Evolutionary conservation across 2,329 filamentous ascomycete genomes (phyloP), one percentile per base, ranked within the genome.

Genomic region (Cordyceps farinosa): DNA sequence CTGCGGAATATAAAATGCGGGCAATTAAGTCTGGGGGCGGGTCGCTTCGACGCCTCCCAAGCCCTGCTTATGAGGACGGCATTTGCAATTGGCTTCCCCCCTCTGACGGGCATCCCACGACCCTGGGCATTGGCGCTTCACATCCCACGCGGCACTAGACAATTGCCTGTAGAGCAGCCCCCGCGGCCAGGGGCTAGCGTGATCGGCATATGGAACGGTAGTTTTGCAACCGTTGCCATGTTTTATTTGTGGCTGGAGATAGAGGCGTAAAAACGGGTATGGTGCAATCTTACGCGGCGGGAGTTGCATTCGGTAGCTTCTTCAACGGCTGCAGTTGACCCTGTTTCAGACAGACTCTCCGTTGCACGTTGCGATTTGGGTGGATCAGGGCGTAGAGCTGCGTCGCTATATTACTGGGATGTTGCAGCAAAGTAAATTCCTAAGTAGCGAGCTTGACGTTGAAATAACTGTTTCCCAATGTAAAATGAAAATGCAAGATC

Each of bases 121-220:
- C n/a, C 29, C 17, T 36, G 11, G 5, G 42, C 30, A 29, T 36
- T 22, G 11, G 17, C n/a, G 40, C 42, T 22, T 45, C 15, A 45
- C 15, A 45, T 45, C n/a, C 42, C 15, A 22, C 42, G 17, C 42
- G 27, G 42, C 15, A 17, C 30, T 11, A 9, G 48, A 48, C 45
- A 51, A 32, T 13, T 32, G 17, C 30, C 17, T 51, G 30, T 17
- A 13, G 7, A 9, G 3, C 42, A 45, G 22, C 32, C 36, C 32
- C 55, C 30, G 22, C 55, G n/a, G 17, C 44, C n/a, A 38, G 32
- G 55, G 53, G 22, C 17, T 59, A 51, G 45, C 27, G 32, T 51
- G 45, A 51, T 59, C 47, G 45, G 56, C 56, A 59, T 32, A 34
- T 42, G 36, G 36, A 8, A 42, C 56, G 47, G 47, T 50, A 51